Conservation (phyloP, 495 filamentous ascomycete genomes). For the Trichocladium antarcticum region DNA sequence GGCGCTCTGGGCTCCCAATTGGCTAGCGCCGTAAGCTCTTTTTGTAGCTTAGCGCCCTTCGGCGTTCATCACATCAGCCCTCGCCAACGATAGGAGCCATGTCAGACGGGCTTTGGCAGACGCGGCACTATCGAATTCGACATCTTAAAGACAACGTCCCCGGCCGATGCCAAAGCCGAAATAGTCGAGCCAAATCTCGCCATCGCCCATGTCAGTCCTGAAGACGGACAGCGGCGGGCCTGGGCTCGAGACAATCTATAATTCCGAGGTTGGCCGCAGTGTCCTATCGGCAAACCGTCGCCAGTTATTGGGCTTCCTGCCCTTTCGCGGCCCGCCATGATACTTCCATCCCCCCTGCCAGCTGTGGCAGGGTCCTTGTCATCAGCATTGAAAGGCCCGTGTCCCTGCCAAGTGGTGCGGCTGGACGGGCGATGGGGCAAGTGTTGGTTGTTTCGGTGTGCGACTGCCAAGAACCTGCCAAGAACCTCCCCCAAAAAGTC, state of each 20-base stretch:
- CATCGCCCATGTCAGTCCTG: not conserved
- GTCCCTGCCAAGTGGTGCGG: constrained; percentile 9
- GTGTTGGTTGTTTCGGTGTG: constrained; percentile 1
- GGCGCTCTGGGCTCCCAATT: not conserved
- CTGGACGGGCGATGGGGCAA: not conserved
- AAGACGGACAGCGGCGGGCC: not conserved
- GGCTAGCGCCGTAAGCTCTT: not conserved
- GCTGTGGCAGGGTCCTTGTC: constrained; percentile 2
- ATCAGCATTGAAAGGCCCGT: not conserved
- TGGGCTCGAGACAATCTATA: no score
- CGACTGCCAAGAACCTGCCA: not conserved
- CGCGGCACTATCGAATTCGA: constrained; percentile 4
- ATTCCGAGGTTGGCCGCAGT: no score
- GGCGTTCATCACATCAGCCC: not conserved
- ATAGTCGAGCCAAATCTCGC: not conserved
- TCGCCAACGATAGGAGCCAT: constrained; percentile 5
- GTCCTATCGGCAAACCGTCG: no score
- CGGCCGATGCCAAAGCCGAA: not conserved
- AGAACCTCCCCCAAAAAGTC: not conserved
- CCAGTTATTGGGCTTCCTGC: no score
- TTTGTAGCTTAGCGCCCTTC: not conserved
- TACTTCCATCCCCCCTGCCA: not conserved
- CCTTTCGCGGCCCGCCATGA: not conserved
- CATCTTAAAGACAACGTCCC: not conserved
- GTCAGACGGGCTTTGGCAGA: not conserved